Conservation (phyloP, 495 filamentous ascomycete genomes). For the Bathelium albidoporum region DNA sequence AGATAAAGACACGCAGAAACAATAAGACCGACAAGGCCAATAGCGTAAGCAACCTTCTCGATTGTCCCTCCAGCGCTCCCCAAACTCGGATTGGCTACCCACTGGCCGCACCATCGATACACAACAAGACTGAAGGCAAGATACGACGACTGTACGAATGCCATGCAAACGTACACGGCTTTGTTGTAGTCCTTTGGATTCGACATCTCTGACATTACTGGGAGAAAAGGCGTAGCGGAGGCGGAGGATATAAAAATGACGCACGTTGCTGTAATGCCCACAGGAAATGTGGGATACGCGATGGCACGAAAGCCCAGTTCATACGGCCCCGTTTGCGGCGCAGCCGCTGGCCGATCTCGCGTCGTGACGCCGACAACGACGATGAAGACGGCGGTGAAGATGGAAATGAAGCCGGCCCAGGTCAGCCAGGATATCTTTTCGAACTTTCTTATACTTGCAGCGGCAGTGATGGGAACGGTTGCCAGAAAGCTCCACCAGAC, state of each 20-base stretch:
- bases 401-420: conserved; percentile 17
- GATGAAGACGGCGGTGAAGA: conserved; percentile 22
- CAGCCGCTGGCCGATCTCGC: conserved; percentile 27
- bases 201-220: conserved; percentile 24
- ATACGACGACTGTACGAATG: conserved; percentile 26
- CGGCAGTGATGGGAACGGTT: conserved; percentile 7
- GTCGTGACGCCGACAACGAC: conserved; percentile 23
- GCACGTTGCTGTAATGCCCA: conserved; percentile 24
- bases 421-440: conserved; percentile 16
- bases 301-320: conserved; percentile 30
- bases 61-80: conserved; percentile 29
- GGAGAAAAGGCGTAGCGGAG: conserved; percentile 13
- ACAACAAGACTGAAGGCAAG: conserved; percentile 28
- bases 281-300: conserved; percentile 27
- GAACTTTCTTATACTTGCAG: conserved; percentile 17
- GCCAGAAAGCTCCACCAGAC: conserved; percentile 34
- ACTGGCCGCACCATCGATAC: conserved; percentile 30
- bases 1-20: conserved; percentile 16
- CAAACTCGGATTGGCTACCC: conserved; percentile 30
- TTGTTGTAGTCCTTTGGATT: conserved; percentile 28
- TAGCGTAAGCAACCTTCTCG: conserved; percentile 30
- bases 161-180: conserved; percentile 27
- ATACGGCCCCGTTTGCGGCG: conserved; percentile 31
- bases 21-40: conserved; percentile 25
- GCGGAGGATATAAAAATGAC: conserved; percentile 29